Base-by-base conservation (phyloP, 2,329 filamentous ascomycete genomes). In the Penicillium capsulatum region DNA sequence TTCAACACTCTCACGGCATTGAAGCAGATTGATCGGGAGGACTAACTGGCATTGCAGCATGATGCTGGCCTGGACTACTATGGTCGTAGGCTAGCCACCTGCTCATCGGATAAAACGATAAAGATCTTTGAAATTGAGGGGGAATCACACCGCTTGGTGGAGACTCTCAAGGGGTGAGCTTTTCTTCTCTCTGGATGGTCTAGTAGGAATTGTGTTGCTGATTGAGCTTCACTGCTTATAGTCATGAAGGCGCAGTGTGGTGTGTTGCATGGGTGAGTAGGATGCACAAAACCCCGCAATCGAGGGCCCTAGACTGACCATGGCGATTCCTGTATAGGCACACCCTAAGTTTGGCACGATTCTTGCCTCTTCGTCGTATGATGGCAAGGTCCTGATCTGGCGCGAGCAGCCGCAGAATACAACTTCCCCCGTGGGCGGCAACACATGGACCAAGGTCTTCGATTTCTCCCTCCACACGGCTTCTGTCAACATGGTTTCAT, bases 11-110 rank as follows among this genome's bases (percentile, higher is more conserved):
- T 9, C 7, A 15, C 11, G 10, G 17, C 4, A 9, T 11, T n/a
- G 17, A 27, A 34, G 31, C 15, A 26, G 13, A 9, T 30, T 11
- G 14, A 28, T 13, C 48, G 50, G 29, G 51, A 32, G 34, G 15
- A 14, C 16, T 19, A 7, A 11, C 24, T 19, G 20, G 8, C 13
- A 31, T 24, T 45, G 14, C 32, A 88, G 91, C 92, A 98, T 69
- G 92, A 98, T 79, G 92, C 92, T 51, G 91, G 94, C 52, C 83
- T 98, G 63, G 92, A 98, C 68, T 98, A 97, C 75, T 98, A 97
- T 69, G 92, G 92, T 61, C 83, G 92, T 54, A 85, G 91, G 62
- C 81, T 98, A 57, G 92, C 92, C 48, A 98, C 92, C 53, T 97
- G 92, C 70, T 96, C 90, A 24, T 96, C 91, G 53, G 92, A 98